phyloP scores from a whole-genome alignment of 371 early-diverging fungal genomes.

The Mortierella sp. region DNA sequence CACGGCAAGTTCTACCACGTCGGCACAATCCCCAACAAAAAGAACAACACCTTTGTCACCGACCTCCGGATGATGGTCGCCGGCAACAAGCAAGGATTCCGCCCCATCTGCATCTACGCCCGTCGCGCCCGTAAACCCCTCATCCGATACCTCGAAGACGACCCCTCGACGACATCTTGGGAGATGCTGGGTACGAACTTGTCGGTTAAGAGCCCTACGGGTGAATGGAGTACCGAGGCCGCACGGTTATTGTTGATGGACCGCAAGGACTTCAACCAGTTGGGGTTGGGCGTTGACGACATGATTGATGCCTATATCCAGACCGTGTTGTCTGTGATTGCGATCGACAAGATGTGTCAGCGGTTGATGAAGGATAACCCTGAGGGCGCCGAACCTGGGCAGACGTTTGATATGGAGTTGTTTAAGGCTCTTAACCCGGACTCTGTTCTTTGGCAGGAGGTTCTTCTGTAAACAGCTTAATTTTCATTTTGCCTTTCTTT shows the following conservation, averaged over 20 bases:
- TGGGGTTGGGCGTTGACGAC: slow-evolving; percentile 92
- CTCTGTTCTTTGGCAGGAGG: slow-evolving; percentile 82
- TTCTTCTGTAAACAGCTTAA: slow-evolving; percentile 61
- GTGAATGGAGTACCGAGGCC: slow-evolving; percentile 91
- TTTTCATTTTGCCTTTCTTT: neutral
- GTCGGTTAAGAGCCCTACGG: slow-evolving; percentile 82
- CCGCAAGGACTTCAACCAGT: slow-evolving; percentile 93
- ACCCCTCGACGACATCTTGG: slow-evolving; percentile 81
- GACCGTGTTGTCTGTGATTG: slow-evolving; percentile 89
- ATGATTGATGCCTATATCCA: slow-evolving; percentile 96
- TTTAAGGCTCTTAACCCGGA: slow-evolving; percentile 92
- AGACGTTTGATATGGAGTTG: slow-evolving; percentile 81
- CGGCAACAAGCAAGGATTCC: slow-evolving; percentile 84
- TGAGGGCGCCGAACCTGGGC: slow-evolving; percentile 51
- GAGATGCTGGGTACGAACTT: slow-evolving; percentile 96
- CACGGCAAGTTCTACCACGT: slow-evolving; percentile 91
- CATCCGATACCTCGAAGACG: slow-evolving; percentile 73
- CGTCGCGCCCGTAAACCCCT: slow-evolving; percentile 88
- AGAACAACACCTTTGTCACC: slow-evolving; percentile 87
- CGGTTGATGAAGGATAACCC: slow-evolving; percentile 71
- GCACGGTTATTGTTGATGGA: slow-evolving; percentile 91
- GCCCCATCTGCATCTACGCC: slow-evolving; percentile 91
- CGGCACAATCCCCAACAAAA: slow-evolving; percentile 94
- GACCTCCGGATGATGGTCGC: slow-evolving; percentile 95
- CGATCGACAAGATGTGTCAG: slow-evolving; percentile 90